phyloP scores from a whole-genome alignment of 441 rosid species.

The Euphorbia celastroides region DNA sequence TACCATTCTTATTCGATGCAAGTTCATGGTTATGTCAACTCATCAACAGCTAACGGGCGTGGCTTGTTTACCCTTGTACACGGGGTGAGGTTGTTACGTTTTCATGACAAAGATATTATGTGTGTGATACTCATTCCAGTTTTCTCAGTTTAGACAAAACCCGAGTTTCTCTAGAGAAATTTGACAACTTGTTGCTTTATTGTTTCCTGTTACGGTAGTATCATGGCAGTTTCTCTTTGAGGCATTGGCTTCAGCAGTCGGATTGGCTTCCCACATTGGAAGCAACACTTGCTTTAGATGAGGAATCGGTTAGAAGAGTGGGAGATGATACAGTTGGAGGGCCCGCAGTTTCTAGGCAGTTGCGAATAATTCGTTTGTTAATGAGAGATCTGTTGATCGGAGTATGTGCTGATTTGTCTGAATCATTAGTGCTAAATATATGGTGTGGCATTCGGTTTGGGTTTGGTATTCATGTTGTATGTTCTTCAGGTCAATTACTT shows the following conservation, averaged over 20 bases:
- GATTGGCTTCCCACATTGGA: slow-evolving; percentile 97
- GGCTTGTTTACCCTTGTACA: slow-evolving; percentile 74
- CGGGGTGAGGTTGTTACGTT: slow-evolving; percentile 48
- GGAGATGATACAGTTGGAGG: slow-evolving; percentile 98
- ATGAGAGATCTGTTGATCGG: slow-evolving; percentile 95
- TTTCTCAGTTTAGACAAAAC: not conserved
- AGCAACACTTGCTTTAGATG: slow-evolving; percentile 93
- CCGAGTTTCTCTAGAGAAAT: not conserved
- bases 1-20: slow-evolving; percentile 96
- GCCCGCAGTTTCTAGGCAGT: slow-evolving; percentile 82
- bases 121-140: not conserved
- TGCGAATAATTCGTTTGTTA: slow-evolving; percentile 67
- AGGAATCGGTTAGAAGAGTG: slow-evolving; percentile 75
- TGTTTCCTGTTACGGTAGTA: slow-evolving; percentile 39
- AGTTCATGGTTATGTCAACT: slow-evolving; percentile 73
- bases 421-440: not conserved
- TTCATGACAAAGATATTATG: not conserved
- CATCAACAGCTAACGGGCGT: slow-evolving; percentile 31
- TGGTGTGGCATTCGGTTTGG: not conserved
- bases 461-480: slow-evolving; percentile 8
- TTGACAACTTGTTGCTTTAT: slow-evolving; percentile 8
- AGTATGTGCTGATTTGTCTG: slow-evolving; percentile 40
- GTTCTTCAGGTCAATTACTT: slow-evolving; percentile 81
- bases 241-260: slow-evolving; percentile 94
- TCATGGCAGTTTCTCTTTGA: slow-evolving; percentile 90